Percentiles rank a stretch among this genome's conserved stretches.
Evolutionary conservation across 352 stramenopile species (phyloP).

Genomic region (Globisporangium barbulae): DNA sequence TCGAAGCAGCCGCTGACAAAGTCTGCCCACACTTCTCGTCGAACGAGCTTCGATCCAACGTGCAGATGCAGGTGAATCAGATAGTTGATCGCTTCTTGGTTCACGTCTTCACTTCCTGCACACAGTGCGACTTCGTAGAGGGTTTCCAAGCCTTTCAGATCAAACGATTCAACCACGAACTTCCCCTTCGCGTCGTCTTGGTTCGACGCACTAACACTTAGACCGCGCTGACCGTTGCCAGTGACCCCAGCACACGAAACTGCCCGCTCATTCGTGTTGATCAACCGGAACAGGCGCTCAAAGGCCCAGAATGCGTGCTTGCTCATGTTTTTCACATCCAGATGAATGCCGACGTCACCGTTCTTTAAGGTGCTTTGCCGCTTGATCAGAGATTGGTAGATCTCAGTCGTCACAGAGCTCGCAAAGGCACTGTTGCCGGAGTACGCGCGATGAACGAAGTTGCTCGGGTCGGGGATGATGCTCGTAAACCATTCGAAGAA

Average conservation of each 20-base stretch:
- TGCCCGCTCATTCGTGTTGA: conserved; percentile 46
- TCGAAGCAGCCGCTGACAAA: conserved; percentile 53
- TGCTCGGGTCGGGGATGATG: conserved; percentile 64
- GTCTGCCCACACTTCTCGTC: conserved; percentile 62
- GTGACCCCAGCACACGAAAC: conserved; percentile 30
- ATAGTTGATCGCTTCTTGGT: conserved; percentile 57
- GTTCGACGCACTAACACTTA: conserved; percentile 1
- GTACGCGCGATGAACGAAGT: conserved; percentile 70
- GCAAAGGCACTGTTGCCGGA: conserved; percentile 59
- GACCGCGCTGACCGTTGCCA: conserved; percentile 7
- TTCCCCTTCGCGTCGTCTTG: conserved; percentile 19
- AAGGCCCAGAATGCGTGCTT: conserved; percentile 55
- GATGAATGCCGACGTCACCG: conserved; percentile 24
- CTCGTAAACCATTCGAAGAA: conserved; percentile 78
- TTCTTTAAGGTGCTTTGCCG: conserved; percentile 15
- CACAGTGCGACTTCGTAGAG: conserved; percentile 52
- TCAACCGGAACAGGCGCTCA: conserved; percentile 58
- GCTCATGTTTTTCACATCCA: conserved; percentile 49
- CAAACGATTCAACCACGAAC: conserved; percentile 58
- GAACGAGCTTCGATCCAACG: conserved; percentile 63
- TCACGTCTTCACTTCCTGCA: conserved; percentile 37
- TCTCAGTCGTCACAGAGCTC: conserved; percentile 40
- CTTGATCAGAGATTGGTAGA: conserved; percentile 46
- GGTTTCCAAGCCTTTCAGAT: conserved; percentile 57
- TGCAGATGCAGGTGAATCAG: conserved; percentile 71